Evolutionary conservation across 2,329 filamentous ascomycete genomes (phyloP).

Genomic region (Aspergillus neoniger): DNA sequence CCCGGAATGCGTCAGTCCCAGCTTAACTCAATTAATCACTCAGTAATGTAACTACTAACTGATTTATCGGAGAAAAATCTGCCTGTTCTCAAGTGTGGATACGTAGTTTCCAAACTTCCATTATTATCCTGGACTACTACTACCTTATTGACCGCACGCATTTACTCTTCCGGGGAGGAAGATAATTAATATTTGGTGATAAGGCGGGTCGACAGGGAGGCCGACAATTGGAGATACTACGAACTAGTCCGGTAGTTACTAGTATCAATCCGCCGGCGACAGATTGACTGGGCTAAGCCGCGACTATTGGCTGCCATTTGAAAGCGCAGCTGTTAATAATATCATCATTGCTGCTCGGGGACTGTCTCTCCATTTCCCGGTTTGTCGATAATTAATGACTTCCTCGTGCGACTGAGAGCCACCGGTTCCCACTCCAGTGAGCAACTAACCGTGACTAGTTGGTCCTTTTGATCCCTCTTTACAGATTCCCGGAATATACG

Average conservation of each 20-base stretch:
- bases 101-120: no score
- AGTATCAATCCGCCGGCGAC: background rate
- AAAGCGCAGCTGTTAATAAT: background rate
- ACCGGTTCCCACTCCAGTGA: conserved; percentile 7
- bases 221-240: background rate
- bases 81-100: no score
- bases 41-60: no score
- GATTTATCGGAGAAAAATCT: no score
- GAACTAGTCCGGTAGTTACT: background rate
- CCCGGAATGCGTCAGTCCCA: background rate
- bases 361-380: background rate
- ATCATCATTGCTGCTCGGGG: background rate
- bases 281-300: background rate
- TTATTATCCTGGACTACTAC: background rate
- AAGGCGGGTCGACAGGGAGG: background rate
- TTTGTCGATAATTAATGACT: background rate
- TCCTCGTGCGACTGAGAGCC: conserved; percentile 9
- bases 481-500: background rate
- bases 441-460: conserved; percentile 8
- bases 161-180: background rate
- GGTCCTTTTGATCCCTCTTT: background rate
- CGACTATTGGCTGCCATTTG: background rate
- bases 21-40: no score
- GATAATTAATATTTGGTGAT: background rate
- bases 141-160: background rate